Conservation (phyloP, 2,329 filamentous ascomycete species). For the Rutstroemia sydowiana region DNA sequence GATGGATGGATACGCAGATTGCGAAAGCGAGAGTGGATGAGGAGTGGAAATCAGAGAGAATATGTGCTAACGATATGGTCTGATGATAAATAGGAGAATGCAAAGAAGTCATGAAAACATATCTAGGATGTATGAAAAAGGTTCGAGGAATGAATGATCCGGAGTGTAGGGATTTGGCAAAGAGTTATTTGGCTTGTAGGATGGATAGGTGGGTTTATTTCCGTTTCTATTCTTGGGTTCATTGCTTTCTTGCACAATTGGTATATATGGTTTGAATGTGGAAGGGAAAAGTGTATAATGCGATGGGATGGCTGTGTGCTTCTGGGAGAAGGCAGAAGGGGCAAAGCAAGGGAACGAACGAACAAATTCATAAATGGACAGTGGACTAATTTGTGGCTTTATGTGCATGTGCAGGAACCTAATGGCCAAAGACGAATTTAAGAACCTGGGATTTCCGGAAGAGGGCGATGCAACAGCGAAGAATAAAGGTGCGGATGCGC, state of each 20-base stretch:
- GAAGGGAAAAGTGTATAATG: not conserved
- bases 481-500: conserved; percentile 11
- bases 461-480: conserved; percentile 16
- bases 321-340: too few relatives aligned
- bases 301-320: too few relatives aligned
- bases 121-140: conserved; percentile 80
- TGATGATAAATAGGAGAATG: conserved; percentile 63
- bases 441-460: conserved; percentile 72
- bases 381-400: not conserved
- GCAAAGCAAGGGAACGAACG: too few relatives aligned
- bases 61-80: not conserved
- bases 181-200: conserved; percentile 80
- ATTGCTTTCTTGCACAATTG: too few relatives aligned
- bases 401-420: conserved; percentile 56
- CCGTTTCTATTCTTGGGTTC: not conserved
- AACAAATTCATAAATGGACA: too few relatives aligned
- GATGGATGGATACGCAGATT: too few relatives aligned
- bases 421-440: conserved; percentile 93
- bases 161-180: conserved; percentile 77
- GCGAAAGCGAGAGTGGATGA: too few relatives aligned
- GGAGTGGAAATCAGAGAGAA: not conserved
- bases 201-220: conserved; percentile 73
- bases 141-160: conserved; percentile 78
- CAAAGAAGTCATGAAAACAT: conserved; percentile 78
- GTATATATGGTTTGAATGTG: not conserved